Conservation (phyloP, 805 yeast species). For the Pichia eremophila region DNA sequence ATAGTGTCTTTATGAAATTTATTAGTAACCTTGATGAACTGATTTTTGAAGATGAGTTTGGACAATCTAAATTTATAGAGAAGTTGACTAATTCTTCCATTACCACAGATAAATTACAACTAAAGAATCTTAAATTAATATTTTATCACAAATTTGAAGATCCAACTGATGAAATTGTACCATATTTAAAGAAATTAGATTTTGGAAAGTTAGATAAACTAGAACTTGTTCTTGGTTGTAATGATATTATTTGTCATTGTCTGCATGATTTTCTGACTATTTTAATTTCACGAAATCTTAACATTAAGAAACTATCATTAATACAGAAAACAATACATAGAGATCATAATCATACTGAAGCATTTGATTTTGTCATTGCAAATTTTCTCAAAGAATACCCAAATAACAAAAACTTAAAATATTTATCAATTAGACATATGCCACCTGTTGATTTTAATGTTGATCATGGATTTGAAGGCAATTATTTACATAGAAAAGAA, state of each 20-base stretch:
- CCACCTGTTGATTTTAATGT: slow-evolving; percentile 51
- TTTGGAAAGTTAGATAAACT: slow-evolving; percentile 28
- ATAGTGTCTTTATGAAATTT: background rate
- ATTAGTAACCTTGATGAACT: background rate
- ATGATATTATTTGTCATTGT: slow-evolving; percentile 37
- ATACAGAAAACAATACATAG: slow-evolving; percentile 25
- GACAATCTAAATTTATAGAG: background rate
- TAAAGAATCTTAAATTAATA: slow-evolving; percentile 31
- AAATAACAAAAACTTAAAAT: slow-evolving; percentile 25
- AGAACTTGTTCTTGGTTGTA: slow-evolving; percentile 49
- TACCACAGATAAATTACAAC: slow-evolving; percentile 5
- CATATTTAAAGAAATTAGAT: slow-evolving; percentile 25
- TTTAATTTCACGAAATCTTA: slow-evolving; percentile 17
- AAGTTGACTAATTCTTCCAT: background rate
- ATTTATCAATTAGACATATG: slow-evolving; percentile 45
- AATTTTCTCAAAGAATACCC: slow-evolving; percentile 32
- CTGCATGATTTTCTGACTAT: slow-evolving; percentile 29
- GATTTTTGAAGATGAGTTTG: background rate
- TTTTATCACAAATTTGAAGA: slow-evolving; percentile 39
- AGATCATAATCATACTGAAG: slow-evolving; percentile 40
- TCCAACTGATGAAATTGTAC: slow-evolving; percentile 9
- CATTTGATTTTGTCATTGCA: slow-evolving; percentile 44
- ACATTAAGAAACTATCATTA: slow-evolving; percentile 30
- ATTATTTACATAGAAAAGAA: slow-evolving; percentile 49
- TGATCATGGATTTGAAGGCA: slow-evolving; percentile 65